Conservation (phyloP, 306 rosid genomes). For the Gynostemma pentaphyllum region DNA sequence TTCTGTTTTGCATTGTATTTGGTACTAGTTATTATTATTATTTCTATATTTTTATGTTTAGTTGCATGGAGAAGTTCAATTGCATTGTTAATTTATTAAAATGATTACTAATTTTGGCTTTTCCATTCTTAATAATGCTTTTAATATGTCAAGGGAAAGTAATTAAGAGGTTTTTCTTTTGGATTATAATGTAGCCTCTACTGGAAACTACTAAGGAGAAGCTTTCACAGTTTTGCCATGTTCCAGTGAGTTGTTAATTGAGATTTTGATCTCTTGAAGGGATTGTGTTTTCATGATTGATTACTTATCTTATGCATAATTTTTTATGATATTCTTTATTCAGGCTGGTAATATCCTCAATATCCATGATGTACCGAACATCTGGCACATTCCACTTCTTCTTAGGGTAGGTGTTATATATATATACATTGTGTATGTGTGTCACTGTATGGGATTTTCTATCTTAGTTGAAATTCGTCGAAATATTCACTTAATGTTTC, state of each 20-base stretch:
- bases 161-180: background rate
- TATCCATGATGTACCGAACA: slow-evolving; percentile 95
- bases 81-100: background rate
- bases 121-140: slow-evolving; percentile 5
- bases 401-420: slow-evolving; percentile 56
- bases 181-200: slow-evolving; percentile 59
- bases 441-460: background rate
- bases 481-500: slow-evolving; percentile 16
- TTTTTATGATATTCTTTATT: slow-evolving; percentile 4
- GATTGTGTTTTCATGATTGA: slow-evolving; percentile 13
- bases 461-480: background rate
- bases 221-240: slow-evolving; percentile 94
- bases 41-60: background rate
- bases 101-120: background rate
- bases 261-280: slow-evolving; percentile 16
- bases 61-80: background rate
- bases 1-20: background rate
- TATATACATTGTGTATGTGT: background rate
- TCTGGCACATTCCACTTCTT: slow-evolving; percentile 94
- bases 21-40: too few species aligned
- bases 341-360: slow-evolving; percentile 85
- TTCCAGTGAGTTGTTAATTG: slow-evolving; percentile 66
- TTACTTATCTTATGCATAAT: slow-evolving; percentile 14
- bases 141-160: slow-evolving; percentile 11
- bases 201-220: slow-evolving; percentile 75